Conservation (phyloP, 2,329 filamentous ascomycete species). For the Arthrobotrys entomopaga region DNA sequence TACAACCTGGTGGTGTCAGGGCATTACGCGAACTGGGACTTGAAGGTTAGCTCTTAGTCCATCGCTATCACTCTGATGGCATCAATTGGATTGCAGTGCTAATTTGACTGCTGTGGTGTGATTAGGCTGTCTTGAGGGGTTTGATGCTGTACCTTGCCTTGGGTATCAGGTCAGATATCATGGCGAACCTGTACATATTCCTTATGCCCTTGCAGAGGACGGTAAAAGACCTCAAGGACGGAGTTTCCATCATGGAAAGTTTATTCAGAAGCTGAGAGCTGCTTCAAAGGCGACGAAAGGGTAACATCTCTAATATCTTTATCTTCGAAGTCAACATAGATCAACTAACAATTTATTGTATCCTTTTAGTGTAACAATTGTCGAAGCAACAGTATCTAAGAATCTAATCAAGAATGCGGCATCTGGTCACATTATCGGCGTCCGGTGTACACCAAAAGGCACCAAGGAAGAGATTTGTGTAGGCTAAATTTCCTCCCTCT, state of each 20-base stretch:
- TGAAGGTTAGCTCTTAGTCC: constrained; percentile 59
- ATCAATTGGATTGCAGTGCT: background rate
- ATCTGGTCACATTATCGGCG: constrained; percentile 80
- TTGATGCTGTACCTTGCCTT: constrained; percentile 82
- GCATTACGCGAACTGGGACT: constrained; percentile 84
- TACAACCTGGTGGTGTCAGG: constrained; percentile 89
- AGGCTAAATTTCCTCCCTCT: constrained; percentile 27
- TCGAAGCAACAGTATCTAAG: constrained; percentile 83
- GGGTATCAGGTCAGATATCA: constrained; percentile 91
- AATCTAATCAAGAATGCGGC: constrained; percentile 77
- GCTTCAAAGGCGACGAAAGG: constrained; percentile 78
- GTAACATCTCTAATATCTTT: constrained; percentile 37
- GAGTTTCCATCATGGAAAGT: constrained; percentile 92
- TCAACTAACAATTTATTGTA: background rate
- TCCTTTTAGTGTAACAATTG: constrained; percentile 73
- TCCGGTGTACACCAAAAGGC: constrained; percentile 62
- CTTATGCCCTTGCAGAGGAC: constrained; percentile 72
- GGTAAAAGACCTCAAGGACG: constrained; percentile 75
- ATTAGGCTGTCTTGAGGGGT: constrained; percentile 80
- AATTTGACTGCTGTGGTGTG: constrained; percentile 39
- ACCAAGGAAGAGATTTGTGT: constrained; percentile 60
- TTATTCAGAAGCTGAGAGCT: constrained; percentile 82
- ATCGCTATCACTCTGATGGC: background rate
- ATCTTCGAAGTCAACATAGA: too few relatives aligned
- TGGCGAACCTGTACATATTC: constrained; percentile 76